A percentile compares a stretch with the other conserved stretches of the same genome.
These are phyloP conservation scores for Talaromyces sp. DNA, from an alignment of 2,329 filamentous ascomycete genomes.

Conservation along the genomic window DNA sequence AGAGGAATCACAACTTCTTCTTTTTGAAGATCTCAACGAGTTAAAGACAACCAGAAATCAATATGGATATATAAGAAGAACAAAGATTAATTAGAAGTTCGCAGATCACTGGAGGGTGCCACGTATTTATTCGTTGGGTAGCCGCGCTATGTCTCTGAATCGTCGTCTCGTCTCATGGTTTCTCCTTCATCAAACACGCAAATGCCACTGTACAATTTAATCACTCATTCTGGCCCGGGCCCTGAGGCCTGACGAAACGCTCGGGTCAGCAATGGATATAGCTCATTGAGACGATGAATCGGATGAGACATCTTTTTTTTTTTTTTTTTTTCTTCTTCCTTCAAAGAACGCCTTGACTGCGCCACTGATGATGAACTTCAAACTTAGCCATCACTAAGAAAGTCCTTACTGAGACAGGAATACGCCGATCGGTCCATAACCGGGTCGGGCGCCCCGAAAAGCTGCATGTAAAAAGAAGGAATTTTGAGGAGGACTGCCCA, in stretches of 20 bases:
- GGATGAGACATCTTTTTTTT: background rate
- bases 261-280: background rate
- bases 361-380: background rate
- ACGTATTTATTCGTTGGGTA: constrained; percentile 11
- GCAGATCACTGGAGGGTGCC: background rate
- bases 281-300: background rate
- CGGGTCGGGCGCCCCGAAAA: constrained; percentile 3
- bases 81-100: background rate
- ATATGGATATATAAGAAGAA: background rate
- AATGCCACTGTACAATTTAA: background rate
- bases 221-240: background rate
- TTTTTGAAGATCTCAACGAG: background rate
- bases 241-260: background rate
- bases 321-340: background rate
- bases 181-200: background rate
- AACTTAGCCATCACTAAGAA: background rate
- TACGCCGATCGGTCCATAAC: background rate
- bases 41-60: background rate
- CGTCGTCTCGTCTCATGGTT: background rate
- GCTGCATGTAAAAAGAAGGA: background rate
- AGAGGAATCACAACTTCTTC: background rate
- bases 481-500: background rate
- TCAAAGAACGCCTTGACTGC: background rate
- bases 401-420: background rate
- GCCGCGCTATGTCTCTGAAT: background rate